Base-by-base conservation (phyloP, 805 yeast genomes). In the Ogataea philodendri region DNA sequence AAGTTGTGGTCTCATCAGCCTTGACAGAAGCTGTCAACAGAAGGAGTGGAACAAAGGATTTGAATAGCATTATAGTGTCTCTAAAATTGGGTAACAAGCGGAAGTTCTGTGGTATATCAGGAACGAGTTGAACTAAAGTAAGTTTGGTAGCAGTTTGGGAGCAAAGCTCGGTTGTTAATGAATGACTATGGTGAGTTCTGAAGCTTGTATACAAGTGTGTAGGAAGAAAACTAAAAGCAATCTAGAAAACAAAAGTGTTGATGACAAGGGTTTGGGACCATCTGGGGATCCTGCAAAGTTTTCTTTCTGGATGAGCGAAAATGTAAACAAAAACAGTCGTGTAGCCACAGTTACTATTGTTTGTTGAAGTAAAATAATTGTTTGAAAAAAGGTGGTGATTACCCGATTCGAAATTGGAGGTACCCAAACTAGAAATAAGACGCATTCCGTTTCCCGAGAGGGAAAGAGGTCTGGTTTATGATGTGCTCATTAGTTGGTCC, bases 1-100 rank as follows among this genome's bases (percentile, higher is more conserved):
- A 54, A 37, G 76, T 70, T 30, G 73, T 66, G 19, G 68, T 66
- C 14, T 44, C 55, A 14, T 60, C 66, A 20, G 63, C 65, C 9
- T 37, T 31, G 37, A 45, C 56, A 4, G 35, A 25, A 14, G 57
- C 26, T 9, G 53, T 47, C 11, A 59, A 41, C 22, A 58, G 31
- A 21, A 52, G 32, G 15, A 56, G 28, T 28, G 58, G 54, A 20
- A 54, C 27, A 8, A 57, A 22, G 19, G 51, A 37, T 39, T 55
- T 55, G 42, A 48, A 45, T 41, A 54, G 42, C 64, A 57, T 39
- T 15, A 30, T 18, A 25, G 19, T 27, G 10, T 32, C 11, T 25
- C 21, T 22, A 13, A 19, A 15, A 8, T 16, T 30, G 35, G 20
- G 22, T 22, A n/a, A 15, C 15, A 24, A 23, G 22, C 22, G 28